Conservation (phyloP, 108 stramenopile species). For the Pelagomonas calceolata region DNA sequence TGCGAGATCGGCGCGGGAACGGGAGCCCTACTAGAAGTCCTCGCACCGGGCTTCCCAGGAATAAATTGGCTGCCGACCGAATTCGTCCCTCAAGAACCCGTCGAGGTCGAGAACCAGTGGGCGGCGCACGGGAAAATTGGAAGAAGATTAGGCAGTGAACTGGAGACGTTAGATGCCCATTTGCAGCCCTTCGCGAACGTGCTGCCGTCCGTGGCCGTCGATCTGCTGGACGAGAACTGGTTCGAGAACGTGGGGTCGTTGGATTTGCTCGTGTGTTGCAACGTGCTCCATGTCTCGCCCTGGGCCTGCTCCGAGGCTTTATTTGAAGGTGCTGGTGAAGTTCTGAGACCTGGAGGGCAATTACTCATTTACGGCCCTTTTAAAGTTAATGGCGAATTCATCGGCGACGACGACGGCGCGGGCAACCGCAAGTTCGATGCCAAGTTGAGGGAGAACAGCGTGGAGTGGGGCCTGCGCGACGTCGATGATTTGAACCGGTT, state of each 20-base stretch:
- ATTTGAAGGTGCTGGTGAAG: background rate
- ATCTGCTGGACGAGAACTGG: background rate
- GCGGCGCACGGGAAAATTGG: slow-evolving; percentile 4
- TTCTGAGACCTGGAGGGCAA: background rate
- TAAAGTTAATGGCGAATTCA: slow-evolving; percentile 1
- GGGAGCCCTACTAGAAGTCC: background rate
- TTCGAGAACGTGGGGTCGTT: background rate
- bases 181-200: background rate
- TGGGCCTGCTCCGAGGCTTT: background rate
- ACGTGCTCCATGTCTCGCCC: slow-evolving; percentile 6
- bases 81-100: background rate
- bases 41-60: background rate
- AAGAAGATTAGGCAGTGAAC: background rate
- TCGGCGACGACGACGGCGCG: slow-evolving; percentile 6
- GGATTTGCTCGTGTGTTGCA: background rate
- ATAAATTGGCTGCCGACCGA: background rate
- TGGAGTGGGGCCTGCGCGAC: background rate
- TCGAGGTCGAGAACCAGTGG: slow-evolving; percentile 1
- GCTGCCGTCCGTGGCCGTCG: background rate
- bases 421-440: background rate
- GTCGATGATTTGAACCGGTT: background rate
- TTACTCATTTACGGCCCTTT: background rate
- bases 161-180: background rate
- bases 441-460: background rate
- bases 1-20: slow-evolving; percentile 2